These are phyloP conservation scores for Sicyos edulis DNA, from an alignment of 306 rosid species.

Conservation along the genomic window DNA sequence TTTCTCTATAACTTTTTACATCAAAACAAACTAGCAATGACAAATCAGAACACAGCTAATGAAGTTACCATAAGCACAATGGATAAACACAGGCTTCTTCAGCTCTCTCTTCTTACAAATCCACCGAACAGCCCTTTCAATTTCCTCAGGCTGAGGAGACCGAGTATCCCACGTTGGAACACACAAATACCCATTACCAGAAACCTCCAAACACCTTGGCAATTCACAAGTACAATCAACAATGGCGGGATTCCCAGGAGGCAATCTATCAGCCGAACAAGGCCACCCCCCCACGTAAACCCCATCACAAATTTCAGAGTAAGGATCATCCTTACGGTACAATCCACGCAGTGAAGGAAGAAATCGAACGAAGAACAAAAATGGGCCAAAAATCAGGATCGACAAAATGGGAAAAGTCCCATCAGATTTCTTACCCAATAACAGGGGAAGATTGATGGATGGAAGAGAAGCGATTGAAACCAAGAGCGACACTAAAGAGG, in stretches of 20 bases:
- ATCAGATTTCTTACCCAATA: conserved; percentile 59
- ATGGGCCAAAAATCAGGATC: conserved; percentile 58
- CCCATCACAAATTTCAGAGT: conserved; percentile 47
- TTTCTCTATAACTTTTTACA: background rate
- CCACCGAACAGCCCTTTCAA: conserved; percentile 78
- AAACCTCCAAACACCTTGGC: conserved; percentile 45
- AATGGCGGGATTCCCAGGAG: conserved; percentile 73
- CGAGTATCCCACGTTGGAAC: conserved; percentile 91
- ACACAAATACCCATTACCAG: conserved; percentile 48
- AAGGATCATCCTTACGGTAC: conserved; percentile 55
- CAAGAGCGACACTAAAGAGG: conserved; percentile 43
- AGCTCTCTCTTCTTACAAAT: conserved; percentile 56
- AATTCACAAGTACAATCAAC: conserved; percentile 88
- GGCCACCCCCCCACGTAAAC: conserved; percentile 95
- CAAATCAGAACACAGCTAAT: background rate
- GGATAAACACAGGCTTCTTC: conserved; percentile 65
- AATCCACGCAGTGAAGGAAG: conserved; percentile 59
- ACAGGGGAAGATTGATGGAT: conserved; percentile 61
- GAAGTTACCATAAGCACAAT: conserved; percentile 74
- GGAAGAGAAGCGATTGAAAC: conserved; percentile 75
- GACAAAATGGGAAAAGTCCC: conserved; percentile 68
- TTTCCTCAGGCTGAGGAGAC: conserved; percentile 56
- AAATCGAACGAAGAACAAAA: conserved; percentile 55
- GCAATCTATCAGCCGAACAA: conserved; percentile 51
- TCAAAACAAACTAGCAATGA: background rate